Evolutionary conservation across 1,284 basidiomycete species (phyloP).

Genomic region (Ustilago bromivora): DNA sequence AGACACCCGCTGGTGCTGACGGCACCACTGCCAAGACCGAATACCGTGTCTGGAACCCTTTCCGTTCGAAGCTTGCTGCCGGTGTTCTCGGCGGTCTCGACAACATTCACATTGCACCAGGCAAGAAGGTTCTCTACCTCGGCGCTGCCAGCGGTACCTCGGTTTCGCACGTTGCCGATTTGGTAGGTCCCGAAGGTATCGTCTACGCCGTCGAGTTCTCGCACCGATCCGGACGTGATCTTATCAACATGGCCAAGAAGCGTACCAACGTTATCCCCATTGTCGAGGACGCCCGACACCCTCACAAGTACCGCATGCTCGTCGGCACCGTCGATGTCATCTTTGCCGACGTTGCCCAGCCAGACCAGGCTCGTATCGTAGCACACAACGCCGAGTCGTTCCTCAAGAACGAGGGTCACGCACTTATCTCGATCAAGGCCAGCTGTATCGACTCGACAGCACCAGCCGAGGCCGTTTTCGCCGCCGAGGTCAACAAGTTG

Average conservation of each 20-base stretch:
- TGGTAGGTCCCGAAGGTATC: conserved; percentile 95
- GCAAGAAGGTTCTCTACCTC: conserved; percentile 96
- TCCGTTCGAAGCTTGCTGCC: conserved; percentile 95
- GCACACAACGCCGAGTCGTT: conserved; percentile 93
- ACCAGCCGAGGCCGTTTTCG: conserved; percentile 89
- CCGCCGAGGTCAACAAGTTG: conserved; percentile 86
- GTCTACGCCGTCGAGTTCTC: conserved; percentile 99
- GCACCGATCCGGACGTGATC: conserved; percentile 91
- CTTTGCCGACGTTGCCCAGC: conserved; percentile 98
- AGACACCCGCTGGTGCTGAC: conserved; percentile 75
- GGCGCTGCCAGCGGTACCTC: conserved; percentile 96
- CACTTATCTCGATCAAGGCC: conserved; percentile 98
- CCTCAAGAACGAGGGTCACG: conserved; percentile 92
- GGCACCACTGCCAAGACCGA: conserved; percentile 85
- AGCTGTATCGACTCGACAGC: conserved; percentile 98
- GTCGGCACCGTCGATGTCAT: conserved; percentile 67
- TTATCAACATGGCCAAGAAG: conserved; percentile 99
- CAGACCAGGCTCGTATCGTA: conserved; percentile 88
- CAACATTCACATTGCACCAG: conserved; percentile 91
- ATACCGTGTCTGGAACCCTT: conserved; percentile 99
- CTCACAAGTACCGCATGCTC: conserved; percentile 69
- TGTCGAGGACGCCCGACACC: conserved; percentile 96
- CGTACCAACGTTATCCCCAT: conserved; percentile 99
- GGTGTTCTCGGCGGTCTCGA: conserved; percentile 97
- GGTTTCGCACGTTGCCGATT: conserved; percentile 97